Percentiles rank a stretch among this genome's conserved stretches.
Evolutionary conservation across 176 grass and related monocot species (phyloP).

Genomic region (Typha latifolia): DNA sequence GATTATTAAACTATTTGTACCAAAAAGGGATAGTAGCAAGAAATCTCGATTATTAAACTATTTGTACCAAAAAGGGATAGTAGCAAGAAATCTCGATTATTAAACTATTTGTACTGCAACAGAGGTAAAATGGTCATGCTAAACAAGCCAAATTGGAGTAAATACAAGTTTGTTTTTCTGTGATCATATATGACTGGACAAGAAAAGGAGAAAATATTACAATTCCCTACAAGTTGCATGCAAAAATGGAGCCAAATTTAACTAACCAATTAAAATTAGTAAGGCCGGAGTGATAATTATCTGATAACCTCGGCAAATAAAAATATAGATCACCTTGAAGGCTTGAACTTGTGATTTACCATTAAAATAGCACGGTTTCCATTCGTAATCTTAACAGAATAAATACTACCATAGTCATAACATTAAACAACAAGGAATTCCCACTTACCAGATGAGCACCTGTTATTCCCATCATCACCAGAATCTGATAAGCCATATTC

Average conservation of each 20-base stretch:
- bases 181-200: no score
- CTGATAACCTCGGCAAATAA: neutral
- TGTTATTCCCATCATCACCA: conserved; percentile 54
- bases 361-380: neutral
- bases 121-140: no score
- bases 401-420: neutral
- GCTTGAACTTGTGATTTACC: neutral
- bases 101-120: no score
- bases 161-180: no score
- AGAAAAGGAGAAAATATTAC: no score
- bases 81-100: no score
- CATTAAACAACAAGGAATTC: conserved; percentile 7
- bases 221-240: neutral
- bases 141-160: no score
- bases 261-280: neutral
- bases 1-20: no score
- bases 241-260: neutral
- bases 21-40: no score
- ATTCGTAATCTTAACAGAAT: neutral
- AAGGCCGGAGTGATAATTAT: neutral
- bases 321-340: neutral
- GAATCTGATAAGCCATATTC: conserved; percentile 76
- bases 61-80: no score
- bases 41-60: no score
- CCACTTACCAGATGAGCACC: conserved; percentile 50